Percentiles rank a stretch among this genome's conserved stretches.
phyloP scores from a whole-genome alignment of 345 rosid species.

The Lepidium africanum region DNA sequence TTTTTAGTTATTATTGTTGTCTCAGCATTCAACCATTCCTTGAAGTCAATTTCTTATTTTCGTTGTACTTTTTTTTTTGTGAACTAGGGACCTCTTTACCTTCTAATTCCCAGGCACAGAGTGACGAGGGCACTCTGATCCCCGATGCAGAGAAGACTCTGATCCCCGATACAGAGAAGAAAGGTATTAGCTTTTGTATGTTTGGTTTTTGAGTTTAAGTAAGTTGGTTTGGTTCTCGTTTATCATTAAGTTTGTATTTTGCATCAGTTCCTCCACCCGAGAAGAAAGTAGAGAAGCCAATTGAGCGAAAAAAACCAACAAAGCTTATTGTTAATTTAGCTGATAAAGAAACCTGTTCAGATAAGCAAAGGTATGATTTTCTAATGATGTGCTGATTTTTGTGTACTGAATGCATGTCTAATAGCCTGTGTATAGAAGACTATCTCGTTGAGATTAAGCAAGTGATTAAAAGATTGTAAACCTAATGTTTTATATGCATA shows the following conservation, averaged over 20 bases:
- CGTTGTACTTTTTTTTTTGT: neutral
- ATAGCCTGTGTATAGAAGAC: neutral
- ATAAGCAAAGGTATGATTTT: conserved; percentile 69
- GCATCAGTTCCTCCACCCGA: conserved; percentile 25
- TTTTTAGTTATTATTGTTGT: neutral
- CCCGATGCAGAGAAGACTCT: conserved; percentile 28
- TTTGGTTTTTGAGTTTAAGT: conserved; percentile 21
- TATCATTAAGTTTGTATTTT: neutral
- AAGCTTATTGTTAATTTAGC: conserved; percentile 38
- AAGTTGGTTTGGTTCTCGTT: conserved; percentile 2
- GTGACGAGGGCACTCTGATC: conserved; percentile 21
- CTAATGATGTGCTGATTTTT: neutral
- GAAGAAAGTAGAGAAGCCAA: conserved; percentile 33
- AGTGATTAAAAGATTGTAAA: neutral
- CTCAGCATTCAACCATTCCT: neutral
- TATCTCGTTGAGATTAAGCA: neutral
- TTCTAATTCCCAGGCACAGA: conserved; percentile 26
- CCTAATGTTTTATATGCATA: neutral
- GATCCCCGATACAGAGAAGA: conserved; percentile 30
- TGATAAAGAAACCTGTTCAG: conserved; percentile 72
- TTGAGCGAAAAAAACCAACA: conserved; percentile 41
- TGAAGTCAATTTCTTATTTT: neutral
- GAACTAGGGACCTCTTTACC: conserved; percentile 28
- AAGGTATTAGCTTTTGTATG: conserved; percentile 21
- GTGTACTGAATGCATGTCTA: neutral